Evolutionary conservation across 192 early-diverging fungal species (phyloP), one percentile per base, ranked within the genome.

Genomic region (Entrophospora sp.): DNA sequence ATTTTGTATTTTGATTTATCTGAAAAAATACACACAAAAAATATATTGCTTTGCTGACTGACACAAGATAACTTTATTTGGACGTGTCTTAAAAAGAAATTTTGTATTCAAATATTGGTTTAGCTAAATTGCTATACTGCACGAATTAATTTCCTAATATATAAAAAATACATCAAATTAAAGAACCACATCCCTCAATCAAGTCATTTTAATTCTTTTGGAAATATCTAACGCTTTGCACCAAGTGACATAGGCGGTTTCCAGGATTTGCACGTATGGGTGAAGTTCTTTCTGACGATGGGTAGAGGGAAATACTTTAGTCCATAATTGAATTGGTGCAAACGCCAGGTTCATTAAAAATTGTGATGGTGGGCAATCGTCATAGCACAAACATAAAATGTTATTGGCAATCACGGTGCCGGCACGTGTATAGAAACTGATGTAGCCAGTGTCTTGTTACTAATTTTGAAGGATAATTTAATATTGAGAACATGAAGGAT

Each of bases 351-450:
- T 25, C 58, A 43, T 60, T 16, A 60, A 40, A 38, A 53, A 5
- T 53, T 53, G 51, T 53, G 51, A 53, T 53, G 9, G 20, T 27
- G 51, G 51, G 51, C 51, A 53, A 31, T 53, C 51, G 6, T 53
- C 51, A 53, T 53, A 53, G 51, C 51, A 53, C 30, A 28, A 53
- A 13, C 51, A 53, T n/a, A 60, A 24, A 24, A 60, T 40, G 28
- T 40, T 12, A 14, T 60, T 27, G 8, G 57, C 57, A 27, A 60
- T 42, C 7, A 60, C 57, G 4, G 57, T 42, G 0, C 57, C 57
- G 42, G 57, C 36, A 27, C 38, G 37, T 42, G 57, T 60, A 40
- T 60, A 60, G n/a, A 60, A 60, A 40, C 57, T 60, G 37, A 60
- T 60, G 7, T 43, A 60, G 6, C 37, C 22, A 60, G 36, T 27